A percentile compares a stretch with the other conserved stretches of the same genome.
Evolutionary conservation across 2,329 filamentous ascomycete species (phyloP).

Genomic region (Trichophyton verrucosum): DNA sequence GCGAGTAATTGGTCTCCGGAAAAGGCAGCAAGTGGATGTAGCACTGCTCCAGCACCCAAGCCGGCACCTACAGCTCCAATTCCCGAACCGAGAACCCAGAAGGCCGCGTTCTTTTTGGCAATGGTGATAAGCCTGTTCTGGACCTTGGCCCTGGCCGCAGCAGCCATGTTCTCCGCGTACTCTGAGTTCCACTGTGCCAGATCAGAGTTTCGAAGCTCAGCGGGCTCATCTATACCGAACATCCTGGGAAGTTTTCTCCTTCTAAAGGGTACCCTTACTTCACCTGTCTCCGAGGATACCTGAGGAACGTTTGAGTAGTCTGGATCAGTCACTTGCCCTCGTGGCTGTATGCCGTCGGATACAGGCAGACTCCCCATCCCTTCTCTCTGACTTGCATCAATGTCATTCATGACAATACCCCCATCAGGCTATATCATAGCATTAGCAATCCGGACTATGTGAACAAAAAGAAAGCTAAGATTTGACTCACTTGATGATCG

Average conservation of each 20-base stretch:
- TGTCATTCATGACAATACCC: slow-evolving; percentile 13
- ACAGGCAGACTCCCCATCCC: slow-evolving; percentile 13
- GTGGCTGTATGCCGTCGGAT: slow-evolving; percentile 8
- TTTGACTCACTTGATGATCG: not conserved
- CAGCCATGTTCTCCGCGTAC: slow-evolving; percentile 50
- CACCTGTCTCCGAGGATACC: slow-evolving; percentile 10
- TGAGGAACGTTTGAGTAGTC: slow-evolving; percentile 12
- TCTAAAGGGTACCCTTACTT: slow-evolving; percentile 19
- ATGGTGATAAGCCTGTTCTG: slow-evolving; percentile 30
- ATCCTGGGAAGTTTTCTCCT: slow-evolving; percentile 26
- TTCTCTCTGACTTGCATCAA: slow-evolving; percentile 12
- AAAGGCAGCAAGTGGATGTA: slow-evolving; percentile 47
- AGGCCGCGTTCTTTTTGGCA: slow-evolving; percentile 51
- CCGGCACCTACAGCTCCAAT: slow-evolving; percentile 42
- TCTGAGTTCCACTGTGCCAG: slow-evolving; percentile 46
- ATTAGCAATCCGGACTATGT: not conserved
- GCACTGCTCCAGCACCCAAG: slow-evolving; percentile 29
- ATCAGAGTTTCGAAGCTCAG: slow-evolving; percentile 44
- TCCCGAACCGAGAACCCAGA: slow-evolving; percentile 48
- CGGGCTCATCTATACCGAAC: slow-evolving; percentile 37
- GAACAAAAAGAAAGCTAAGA: not conserved
- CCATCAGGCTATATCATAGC: slow-evolving; percentile 6
- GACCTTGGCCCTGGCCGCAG: slow-evolving; percentile 34
- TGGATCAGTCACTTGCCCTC: slow-evolving; percentile 11
- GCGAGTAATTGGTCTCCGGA: slow-evolving; percentile 44